Conservation (phyloP, 495 filamentous ascomycete genomes). For the Rusavskia elegans region DNA sequence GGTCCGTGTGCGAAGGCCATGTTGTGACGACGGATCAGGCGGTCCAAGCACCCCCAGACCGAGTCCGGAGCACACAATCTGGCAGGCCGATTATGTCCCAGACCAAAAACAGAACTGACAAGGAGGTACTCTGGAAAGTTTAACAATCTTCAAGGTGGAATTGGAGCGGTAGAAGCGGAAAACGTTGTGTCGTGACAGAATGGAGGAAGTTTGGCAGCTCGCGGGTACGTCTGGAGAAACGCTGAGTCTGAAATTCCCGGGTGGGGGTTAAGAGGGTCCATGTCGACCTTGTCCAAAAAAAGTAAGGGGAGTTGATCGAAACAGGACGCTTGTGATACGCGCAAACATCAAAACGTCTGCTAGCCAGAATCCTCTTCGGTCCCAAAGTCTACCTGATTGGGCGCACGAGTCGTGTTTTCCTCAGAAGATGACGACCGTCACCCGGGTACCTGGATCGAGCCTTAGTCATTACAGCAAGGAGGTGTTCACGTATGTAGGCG, state of each 20-base stretch:
- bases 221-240: not conserved
- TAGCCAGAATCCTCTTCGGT: not conserved
- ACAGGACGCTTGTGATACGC: not conserved
- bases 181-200: not conserved
- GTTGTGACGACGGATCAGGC: constrained; percentile 5
- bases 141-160: constrained; percentile 1
- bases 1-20: constrained; percentile 3
- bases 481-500: not conserved
- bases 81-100: not conserved
- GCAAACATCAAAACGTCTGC: not conserved
- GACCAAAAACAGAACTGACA: constrained; percentile 4
- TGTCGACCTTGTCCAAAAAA: not conserved
- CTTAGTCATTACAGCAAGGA: not conserved
- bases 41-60: constrained; percentile 15
- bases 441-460: not conserved
- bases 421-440: not conserved
- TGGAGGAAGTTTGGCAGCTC: not conserved
- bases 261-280: not conserved
- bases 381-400: not conserved
- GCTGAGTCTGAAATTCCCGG: not conserved
- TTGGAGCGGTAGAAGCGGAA: constrained; percentile 10
- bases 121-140: not conserved
- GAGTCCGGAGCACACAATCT: constrained; percentile 7
- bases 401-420: not conserved
- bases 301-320: not conserved